Evolutionary conservation across 2,329 filamentous ascomycete genomes (phyloP).

Genomic region (Xylariaceae sp.): DNA sequence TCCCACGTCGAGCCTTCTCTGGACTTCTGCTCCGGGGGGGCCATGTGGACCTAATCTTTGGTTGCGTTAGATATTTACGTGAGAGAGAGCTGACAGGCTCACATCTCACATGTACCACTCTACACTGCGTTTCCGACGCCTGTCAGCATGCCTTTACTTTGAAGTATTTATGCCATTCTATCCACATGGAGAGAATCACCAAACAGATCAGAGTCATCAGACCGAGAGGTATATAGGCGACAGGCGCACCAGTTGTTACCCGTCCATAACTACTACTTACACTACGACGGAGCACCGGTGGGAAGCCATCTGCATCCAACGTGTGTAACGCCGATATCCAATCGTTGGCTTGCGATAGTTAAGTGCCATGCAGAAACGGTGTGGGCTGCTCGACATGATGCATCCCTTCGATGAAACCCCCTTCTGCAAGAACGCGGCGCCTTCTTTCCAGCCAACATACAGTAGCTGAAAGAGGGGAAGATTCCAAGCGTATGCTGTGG

Average conservation of each 20-base stretch:
- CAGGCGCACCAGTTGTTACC: too few species aligned
- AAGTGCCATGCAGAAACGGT: constrained; percentile 21
- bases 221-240: too few species aligned
- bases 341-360: constrained; percentile 14
- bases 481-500: constrained; percentile 1
- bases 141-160: too few species aligned
- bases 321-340: constrained; percentile 7
- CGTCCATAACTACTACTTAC: not conserved
- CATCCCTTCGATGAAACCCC: constrained; percentile 2
- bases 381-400: too few species aligned
- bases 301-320: constrained; percentile 14
- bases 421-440: constrained; percentile 9
- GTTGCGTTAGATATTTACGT: too few species aligned
- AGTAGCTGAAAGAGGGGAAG: not conserved
- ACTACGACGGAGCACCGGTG: constrained; percentile 11
- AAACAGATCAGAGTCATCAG: too few species aligned
- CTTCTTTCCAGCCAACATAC: not conserved
- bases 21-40: too few species aligned
- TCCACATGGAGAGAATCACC: too few species aligned
- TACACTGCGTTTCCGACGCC: too few species aligned
- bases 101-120: not conserved
- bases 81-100: too few species aligned
- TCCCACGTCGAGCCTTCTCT: not conserved
- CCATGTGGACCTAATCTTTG: too few species aligned
- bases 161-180: too few species aligned